Percentiles rank a stretch among this genome's conserved stretches.
These are phyloP conservation scores for Stylosanthes scabra DNA, from an alignment of 331 rosid genomes.

Conservation along the genomic window DNA sequence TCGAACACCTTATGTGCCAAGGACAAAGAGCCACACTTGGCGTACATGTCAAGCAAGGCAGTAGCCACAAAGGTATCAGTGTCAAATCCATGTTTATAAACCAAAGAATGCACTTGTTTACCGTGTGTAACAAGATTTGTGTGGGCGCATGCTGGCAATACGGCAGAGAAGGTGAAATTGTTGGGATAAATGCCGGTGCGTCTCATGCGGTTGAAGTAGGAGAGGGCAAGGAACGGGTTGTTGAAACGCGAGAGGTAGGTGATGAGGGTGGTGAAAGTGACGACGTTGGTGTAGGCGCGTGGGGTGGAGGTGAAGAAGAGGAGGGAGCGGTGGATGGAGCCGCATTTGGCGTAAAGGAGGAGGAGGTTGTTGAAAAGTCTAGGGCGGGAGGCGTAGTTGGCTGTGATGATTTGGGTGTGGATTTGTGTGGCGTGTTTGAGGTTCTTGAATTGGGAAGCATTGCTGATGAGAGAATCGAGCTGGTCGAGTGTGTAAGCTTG, in stretches of 20 bases:
- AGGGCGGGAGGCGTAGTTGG: slow-evolving; percentile 6
- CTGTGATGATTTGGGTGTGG: slow-evolving; percentile 45
- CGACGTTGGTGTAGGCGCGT: slow-evolving; percentile 26
- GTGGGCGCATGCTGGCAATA: slow-evolving; percentile 52
- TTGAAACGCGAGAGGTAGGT: slow-evolving; percentile 44
- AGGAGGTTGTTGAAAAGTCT: slow-evolving; percentile 49
- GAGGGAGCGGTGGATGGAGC: slow-evolving; percentile 39
- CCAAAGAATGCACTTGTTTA: slow-evolving; percentile 49
- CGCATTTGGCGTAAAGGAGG: slow-evolving; percentile 50
- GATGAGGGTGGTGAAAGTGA: slow-evolving; percentile 59
- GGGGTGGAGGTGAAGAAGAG: slow-evolving; percentile 38
- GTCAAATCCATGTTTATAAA: slow-evolving; percentile 43
- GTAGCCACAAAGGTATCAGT: slow-evolving; percentile 44
- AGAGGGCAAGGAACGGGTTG: slow-evolving; percentile 43
- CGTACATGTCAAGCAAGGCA: slow-evolving; percentile 57
- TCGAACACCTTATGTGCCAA: slow-evolving; percentile 56
- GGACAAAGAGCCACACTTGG: slow-evolving; percentile 36
- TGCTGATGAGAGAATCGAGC: slow-evolving; percentile 34
- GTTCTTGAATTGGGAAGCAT: slow-evolving; percentile 30
- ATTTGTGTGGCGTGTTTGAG: slow-evolving; percentile 43
- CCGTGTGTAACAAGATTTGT: slow-evolving; percentile 34
- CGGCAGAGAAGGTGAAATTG: slow-evolving; percentile 55
- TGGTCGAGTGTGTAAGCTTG: slow-evolving; percentile 27
- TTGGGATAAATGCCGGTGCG: slow-evolving; percentile 48
- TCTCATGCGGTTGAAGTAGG: slow-evolving; percentile 47